phyloP scores from a whole-genome alignment of 208 protist species.

The Naegleria fowleri region DNA sequence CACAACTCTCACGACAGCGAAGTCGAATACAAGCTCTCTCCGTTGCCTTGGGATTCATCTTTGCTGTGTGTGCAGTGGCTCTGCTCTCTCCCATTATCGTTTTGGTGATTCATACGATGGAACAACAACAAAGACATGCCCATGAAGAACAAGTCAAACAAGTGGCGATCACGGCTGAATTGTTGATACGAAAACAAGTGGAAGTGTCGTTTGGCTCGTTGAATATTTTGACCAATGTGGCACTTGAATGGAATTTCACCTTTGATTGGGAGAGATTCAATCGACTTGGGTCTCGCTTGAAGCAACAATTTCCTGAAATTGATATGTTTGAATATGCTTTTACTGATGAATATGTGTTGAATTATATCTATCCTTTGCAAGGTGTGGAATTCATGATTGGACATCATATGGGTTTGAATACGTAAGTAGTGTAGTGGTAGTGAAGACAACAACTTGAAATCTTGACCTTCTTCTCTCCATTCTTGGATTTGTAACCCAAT shows the following conservation, averaged over 20 bases:
- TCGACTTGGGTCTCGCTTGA: not conserved
- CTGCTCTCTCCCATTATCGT: not conserved
- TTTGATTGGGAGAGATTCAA: not conserved
- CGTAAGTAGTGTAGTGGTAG: not conserved
- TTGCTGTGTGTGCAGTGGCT: not conserved
- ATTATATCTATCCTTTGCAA: not conserved
- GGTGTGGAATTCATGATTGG: not conserved
- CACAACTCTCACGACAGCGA: not conserved
- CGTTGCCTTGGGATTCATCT: not conserved
- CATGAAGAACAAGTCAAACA: not conserved
- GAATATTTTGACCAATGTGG: not conserved
- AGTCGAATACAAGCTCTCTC: not conserved
- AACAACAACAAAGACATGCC: not conserved
- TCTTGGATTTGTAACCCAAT: no score
- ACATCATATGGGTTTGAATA: not conserved
- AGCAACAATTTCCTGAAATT: not conserved
- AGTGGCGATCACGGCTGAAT: not conserved
- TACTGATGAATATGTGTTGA: not conserved
- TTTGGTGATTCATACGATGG: not conserved
- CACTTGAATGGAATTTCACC: not conserved
- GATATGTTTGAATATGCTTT: not conserved
- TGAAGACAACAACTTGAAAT: no score
- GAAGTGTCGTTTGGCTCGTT: not conserved
- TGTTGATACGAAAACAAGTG: not conserved
- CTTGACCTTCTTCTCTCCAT: no score